Evolutionary conservation across 495 filamentous ascomycete genomes (phyloP), one percentile per base, ranked within the genome.

Genomic region (Penicillium macrosclerotiorum): DNA sequence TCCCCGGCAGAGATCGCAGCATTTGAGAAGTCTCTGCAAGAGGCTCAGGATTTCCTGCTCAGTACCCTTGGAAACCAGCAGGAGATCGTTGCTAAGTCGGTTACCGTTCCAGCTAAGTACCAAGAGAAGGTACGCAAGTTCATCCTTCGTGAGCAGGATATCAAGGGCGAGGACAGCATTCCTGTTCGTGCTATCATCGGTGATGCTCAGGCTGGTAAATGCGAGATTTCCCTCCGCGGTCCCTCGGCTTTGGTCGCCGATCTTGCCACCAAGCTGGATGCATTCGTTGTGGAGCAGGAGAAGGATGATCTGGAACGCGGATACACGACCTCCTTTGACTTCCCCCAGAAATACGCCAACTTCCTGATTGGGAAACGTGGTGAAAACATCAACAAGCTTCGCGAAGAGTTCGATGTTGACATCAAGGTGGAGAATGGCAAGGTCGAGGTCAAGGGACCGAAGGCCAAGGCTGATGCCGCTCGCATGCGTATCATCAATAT

Each of bases 331-430:
- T 81, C 80, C 29, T 97, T 96, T 50, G 89, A 93, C 42, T 99
- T 91, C 72, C 93, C 93, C 4, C 85, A 93, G 55, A 95, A 96
- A 64, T 94, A 82, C 51, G 89, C 90, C 44, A 94, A 94, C 59
- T 83, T 90, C 63, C 76, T 99, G 13, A 96, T 99, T 52, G 93
- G 93, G 45, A 89, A 86, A 63, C 81, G 83, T 29, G 93, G 93
- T 18, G 90, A 90, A 69, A 92, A 92, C 65, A 93, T 97, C 69
- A 89, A 88, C 49, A 91, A 94, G 60, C 75, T 96, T n/a, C 86
- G 90, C 13, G 93, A 97, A 24, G 89, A 93, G 61, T 95, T 94
- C 54, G 94, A 97, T 62, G 94, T 99, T 24, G 93, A 97, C 33
- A 96, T 99, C 54, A 88, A 94, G 60, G 81, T 97, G 25, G 75